These are phyloP conservation scores for Chenopodium album DNA, from an alignment of 148 eudicot genomes.

Conservation along the genomic window DNA sequence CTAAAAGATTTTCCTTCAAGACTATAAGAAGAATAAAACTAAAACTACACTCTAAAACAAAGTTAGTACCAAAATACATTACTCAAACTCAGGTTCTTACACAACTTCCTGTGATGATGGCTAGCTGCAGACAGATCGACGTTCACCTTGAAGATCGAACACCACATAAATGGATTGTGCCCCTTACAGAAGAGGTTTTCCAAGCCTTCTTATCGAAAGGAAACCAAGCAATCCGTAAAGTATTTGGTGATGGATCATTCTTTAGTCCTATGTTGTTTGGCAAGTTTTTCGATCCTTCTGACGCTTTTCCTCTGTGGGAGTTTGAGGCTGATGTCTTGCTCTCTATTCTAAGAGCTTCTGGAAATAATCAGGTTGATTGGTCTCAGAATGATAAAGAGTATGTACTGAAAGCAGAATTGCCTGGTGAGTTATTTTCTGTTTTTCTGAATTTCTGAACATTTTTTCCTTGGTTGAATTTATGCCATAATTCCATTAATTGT, in stretches of 20 bases:
- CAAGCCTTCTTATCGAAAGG: conserved; percentile 45
- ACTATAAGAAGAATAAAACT: conserved; percentile 28
- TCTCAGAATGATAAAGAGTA: conserved; percentile 44
- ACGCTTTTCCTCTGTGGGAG: conserved; percentile 93
- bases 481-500: too few relatives aligned
- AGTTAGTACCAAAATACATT: not conserved
- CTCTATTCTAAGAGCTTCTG: conserved; percentile 35
- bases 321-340: conserved; percentile 63
- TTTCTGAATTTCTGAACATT: not conserved
- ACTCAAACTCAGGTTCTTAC: not conserved
- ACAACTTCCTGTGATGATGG: conserved; percentile 38
- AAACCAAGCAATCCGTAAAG: conserved; percentile 33
- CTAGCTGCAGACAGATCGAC: conserved; percentile 43
- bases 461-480: not conserved
- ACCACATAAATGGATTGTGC: conserved; percentile 67
- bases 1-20: conserved; percentile 16
- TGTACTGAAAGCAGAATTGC: conserved; percentile 60
- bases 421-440: conserved; percentile 40
- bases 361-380: conserved; percentile 59
- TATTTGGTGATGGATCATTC: conserved; percentile 62
- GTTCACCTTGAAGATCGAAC: conserved; percentile 54
- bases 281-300: conserved; percentile 92
- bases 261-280: conserved; percentile 87
- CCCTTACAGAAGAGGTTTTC: conserved; percentile 64
- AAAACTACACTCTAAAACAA: not conserved